Percentiles rank a stretch among this genome's conserved stretches.
Conservation (phyloP, 2,329 filamentous ascomycete species). For the Diaporthe citriasiana region DNA sequence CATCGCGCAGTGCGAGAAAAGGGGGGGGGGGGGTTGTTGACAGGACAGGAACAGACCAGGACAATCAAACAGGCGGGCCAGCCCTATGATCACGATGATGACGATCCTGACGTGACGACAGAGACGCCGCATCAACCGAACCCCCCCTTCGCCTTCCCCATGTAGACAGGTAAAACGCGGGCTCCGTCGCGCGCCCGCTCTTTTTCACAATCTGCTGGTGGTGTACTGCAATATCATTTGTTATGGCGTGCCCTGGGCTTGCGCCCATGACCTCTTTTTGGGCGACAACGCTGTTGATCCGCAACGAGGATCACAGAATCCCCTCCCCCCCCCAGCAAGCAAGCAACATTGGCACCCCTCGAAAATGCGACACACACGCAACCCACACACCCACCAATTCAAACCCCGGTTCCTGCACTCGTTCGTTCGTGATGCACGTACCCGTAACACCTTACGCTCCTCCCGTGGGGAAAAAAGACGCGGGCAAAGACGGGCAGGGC, state of each 20-base stretch:
- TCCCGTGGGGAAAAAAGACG: constrained; percentile 19
- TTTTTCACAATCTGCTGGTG: constrained; percentile 18
- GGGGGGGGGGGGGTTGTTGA: too few species aligned
- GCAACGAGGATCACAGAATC: constrained; percentile 7
- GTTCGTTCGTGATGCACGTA: constrained; percentile 25
- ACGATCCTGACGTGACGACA: constrained; percentile 22
- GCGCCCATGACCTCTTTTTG: constrained; percentile 17
- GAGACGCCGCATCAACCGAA: constrained; percentile 14
- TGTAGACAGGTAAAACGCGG: constrained; percentile 9
- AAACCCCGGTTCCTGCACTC: constrained; percentile 12
- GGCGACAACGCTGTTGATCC: background rate
- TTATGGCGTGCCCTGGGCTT: background rate
- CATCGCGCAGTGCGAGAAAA: background rate
- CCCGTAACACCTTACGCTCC: background rate
- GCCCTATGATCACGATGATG: constrained; percentile 15
- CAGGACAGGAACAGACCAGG: background rate
- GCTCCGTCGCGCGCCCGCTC: constrained; percentile 20
- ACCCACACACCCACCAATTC: background rate
- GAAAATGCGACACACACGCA: constrained; percentile 8
- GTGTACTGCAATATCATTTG: constrained; percentile 21
- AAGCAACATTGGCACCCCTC: constrained; percentile 9
- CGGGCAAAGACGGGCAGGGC: background rate
- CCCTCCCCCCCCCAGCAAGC: background rate
- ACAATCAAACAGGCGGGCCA: constrained; percentile 9
- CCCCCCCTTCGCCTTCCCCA: background rate